Base-by-base conservation (phyloP, 768 basidiomycete genomes). In the Phaeolepiota aurea region DNA sequence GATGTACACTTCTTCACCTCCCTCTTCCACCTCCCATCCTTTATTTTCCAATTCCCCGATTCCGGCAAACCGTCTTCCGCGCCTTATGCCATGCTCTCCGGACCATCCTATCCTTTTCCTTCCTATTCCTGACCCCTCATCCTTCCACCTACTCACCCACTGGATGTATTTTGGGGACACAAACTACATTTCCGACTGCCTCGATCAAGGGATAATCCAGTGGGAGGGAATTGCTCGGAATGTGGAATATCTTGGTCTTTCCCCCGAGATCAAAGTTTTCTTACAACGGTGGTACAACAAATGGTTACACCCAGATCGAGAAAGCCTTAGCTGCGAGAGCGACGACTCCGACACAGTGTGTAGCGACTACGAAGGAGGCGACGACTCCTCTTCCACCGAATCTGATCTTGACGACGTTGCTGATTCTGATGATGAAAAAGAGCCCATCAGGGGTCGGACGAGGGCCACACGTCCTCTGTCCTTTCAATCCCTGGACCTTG, bases 171-270 rank as follows among this genome's bases (percentile, higher is more conserved):
- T 86, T 59, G 88, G 87, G 20, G 68, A 74, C 45, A 76, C 76
- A 10, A 59, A 64, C 32, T 68, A 68, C 40, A 81, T 94, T 51
- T 76, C 83, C 52, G 68, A 76, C 16, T 79, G 74, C 31, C 74
- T 94, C 10, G 72, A 76, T 45, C 62, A 67, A 14, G 79, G 82
- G 14, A 57, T 68, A 38, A 70, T 89, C 33, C 75, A 76, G 35
- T 93, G 89, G 90, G 85, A 91, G 50, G 87, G 87, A 20, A 67
- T 93, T 45, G 87, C 87, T 14, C 78, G 83, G 44, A 94, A 92
- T 57, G 88, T 84, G 54, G 89, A 93, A 55, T 93, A 88, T 54
- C 79, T 94, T 37, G 82, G 79, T 14, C 71, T 93, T 46, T 69
- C 77, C 39, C 63, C 77, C 13, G 80, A 85, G 32, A 77, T 92